Conservation (phyloP, 2,329 filamentous ascomycete genomes). For the Trichoderma endophyticum region DNA sequence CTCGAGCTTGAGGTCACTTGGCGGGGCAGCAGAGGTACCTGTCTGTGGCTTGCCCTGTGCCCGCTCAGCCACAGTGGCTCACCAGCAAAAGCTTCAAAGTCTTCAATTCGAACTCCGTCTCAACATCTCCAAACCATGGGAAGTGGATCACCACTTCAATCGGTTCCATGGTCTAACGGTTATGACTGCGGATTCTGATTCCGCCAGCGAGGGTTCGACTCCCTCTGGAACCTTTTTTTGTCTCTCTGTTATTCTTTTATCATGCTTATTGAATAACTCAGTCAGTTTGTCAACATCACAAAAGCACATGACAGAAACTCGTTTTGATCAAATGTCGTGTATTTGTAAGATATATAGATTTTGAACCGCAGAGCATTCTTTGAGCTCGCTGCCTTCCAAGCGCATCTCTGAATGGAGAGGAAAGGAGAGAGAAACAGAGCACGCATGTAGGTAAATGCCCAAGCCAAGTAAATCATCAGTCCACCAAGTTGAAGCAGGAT, state of each 20-base stretch:
- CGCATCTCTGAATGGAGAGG: neutral
- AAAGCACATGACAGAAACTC: neutral
- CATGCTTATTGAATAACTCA: no score
- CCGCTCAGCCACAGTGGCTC: neutral
- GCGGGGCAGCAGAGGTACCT: neutral
- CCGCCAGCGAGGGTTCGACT: constrained; percentile 22
- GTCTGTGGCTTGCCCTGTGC: neutral
- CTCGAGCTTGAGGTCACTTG: constrained; percentile 1
- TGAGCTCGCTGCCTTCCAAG: neutral
- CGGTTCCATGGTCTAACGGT: constrained; percentile 21
- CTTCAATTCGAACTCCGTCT: neutral
- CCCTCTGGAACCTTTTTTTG: constrained; percentile 17
- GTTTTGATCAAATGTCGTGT: neutral
- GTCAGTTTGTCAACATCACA: neutral
- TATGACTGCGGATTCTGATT: constrained; percentile 23
- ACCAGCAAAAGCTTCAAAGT: neutral
- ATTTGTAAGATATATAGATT: neutral
- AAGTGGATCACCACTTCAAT: constrained; percentile 6
- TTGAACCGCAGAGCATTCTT: neutral
- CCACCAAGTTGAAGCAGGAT: neutral
- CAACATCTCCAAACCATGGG: neutral
- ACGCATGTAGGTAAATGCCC: neutral
- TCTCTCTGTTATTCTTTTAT: neutral
- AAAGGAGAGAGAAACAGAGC: neutral
- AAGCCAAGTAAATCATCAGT: neutral